A percentile compares a stretch with the other conserved stretches of the same genome.
Conservation (phyloP, 2,329 filamentous ascomycete species). For the Tothia fuscella region DNA sequence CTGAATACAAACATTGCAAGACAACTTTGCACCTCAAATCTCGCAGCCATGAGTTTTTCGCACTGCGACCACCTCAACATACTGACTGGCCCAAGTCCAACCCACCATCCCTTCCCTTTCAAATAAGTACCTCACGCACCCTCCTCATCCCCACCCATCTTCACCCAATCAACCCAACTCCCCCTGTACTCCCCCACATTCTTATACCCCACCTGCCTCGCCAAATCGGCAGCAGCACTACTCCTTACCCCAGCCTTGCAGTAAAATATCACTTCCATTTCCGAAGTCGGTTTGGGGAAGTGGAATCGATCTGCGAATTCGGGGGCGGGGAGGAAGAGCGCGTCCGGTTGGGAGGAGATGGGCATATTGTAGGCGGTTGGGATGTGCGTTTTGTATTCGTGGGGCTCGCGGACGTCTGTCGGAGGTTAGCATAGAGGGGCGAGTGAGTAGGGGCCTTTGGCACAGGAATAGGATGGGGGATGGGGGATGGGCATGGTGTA, state of each 20-base stretch:
- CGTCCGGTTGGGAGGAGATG: constrained; percentile 63
- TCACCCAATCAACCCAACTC: constrained; percentile 74
- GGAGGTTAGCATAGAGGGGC: too few species aligned
- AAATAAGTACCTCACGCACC: too few species aligned
- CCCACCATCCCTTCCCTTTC: too few species aligned
- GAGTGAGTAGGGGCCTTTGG: too few species aligned
- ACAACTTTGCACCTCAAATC: too few species aligned
- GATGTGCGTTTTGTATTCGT: constrained; percentile 55
- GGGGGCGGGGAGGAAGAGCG: constrained; percentile 59
- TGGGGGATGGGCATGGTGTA: constrained; percentile 10
- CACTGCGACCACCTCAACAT: too few species aligned
- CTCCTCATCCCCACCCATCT: constrained; percentile 52
- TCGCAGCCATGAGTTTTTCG: too few species aligned
- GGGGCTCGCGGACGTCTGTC: constrained; percentile 61
- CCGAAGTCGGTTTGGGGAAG: constrained; percentile 52
- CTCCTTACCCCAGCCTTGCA: constrained; percentile 87
- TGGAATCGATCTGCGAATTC: constrained; percentile 80
- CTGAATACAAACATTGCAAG: too few species aligned
- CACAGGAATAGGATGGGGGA: neutral
- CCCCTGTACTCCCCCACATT: constrained; percentile 61
- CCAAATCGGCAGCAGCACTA: constrained; percentile 62
- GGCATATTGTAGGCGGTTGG: constrained; percentile 76
- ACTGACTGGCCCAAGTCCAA: too few species aligned
- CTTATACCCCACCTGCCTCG: constrained; percentile 62
- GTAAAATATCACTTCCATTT: constrained; percentile 63